Conservation (phyloP, 2,329 filamentous ascomycete genomes). For the Diaporthe aspalathi region DNA sequence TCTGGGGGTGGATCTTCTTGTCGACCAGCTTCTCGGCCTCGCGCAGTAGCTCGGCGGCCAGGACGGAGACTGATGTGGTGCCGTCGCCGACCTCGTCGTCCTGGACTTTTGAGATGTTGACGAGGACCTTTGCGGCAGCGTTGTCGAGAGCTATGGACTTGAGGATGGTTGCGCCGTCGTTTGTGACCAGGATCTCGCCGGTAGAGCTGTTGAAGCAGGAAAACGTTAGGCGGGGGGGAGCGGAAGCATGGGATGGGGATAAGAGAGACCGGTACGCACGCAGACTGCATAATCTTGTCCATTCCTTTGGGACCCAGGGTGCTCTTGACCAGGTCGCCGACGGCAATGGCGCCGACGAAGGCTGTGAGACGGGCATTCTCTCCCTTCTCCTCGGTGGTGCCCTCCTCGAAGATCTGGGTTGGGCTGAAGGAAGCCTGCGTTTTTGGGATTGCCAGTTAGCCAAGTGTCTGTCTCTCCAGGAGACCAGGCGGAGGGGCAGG, state of each 20-base stretch:
- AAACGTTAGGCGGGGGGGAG: conserved; percentile 31
- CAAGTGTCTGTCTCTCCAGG: conserved; percentile 17
- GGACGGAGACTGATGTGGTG: conserved; percentile 95
- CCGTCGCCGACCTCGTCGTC: conserved; percentile 99
- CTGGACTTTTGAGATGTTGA: conserved; percentile 99
- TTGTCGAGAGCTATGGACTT: conserved; percentile 99
- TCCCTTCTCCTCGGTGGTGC: conserved; percentile 97
- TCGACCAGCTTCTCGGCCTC: conserved; percentile 98
- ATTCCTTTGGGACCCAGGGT: conserved; percentile 97
- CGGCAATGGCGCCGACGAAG: conserved; percentile 97
- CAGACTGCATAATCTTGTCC: conserved; percentile 98
- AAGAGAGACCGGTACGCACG: conserved; percentile 66
- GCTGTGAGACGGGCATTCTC: conserved; percentile 99
- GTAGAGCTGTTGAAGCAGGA: conserved; percentile 74
- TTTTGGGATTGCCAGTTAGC: neutral
- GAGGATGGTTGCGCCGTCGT: conserved; percentile 97
- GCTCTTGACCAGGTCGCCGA: conserved; percentile 97
- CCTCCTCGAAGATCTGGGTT: conserved; percentile 97
- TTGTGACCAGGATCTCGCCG: conserved; percentile 97
- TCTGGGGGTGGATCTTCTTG: conserved; percentile 99
- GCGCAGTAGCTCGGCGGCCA: conserved; percentile 92
- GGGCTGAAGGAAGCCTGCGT: conserved; percentile 77
- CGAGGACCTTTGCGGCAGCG: conserved; percentile 95
- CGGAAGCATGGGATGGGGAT: conserved; percentile 25
- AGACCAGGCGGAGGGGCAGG: too few species aligned